Evolutionary conservation across 257 asterid species (phyloP), one percentile per base, ranked within the genome.

Genomic region (Thymus mandschuricus): DNA sequence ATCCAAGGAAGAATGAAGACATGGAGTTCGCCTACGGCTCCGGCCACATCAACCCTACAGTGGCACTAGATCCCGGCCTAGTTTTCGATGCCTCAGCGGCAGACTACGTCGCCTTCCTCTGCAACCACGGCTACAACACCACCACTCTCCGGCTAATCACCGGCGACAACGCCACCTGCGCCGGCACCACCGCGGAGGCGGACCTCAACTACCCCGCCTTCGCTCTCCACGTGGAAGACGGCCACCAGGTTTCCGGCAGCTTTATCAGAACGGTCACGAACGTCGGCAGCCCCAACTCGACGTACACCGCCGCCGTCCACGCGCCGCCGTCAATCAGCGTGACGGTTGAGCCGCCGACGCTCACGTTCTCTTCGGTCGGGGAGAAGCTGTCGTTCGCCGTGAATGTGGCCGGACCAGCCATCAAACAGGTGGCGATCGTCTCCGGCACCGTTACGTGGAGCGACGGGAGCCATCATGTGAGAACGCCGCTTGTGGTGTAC

Each of bases 51-150:
- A 76, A 84, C 75, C 88, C 84, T 0, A 71, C 66, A 8, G 80
- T 79, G 2, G 88, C 88, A 1, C 34, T 57, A 10, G 79, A 84
- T 54, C 86, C 88, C 0, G 88, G 88, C 11, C 80, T 84, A 30
- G 81, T 84, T 3, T 84, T 78, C 8, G 75, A 84, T 8, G 83
- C 82, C 8, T 66, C 81, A 0, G 84, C 63, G 66, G 31, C 81
- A 2, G 85, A 84, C 34, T 84, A 84, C 55, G 45, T 72, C 9
- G 68, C 72, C 71, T 84, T 84, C 76, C 86, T 84, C n/a, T 84
- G 89, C 83, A 79, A 75, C 21, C 89, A 84, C 38, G 89, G 89
- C 33, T 84, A 84, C 67, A 81, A 84, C 75, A 40, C 78, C 44
- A 11, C 86, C 31, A 67, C 79, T 13, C 79, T 84, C 0, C 46